Evolutionary conservation across 1,284 basidiomycete species (phyloP).

Genomic region (Jaminaea rosea): DNA sequence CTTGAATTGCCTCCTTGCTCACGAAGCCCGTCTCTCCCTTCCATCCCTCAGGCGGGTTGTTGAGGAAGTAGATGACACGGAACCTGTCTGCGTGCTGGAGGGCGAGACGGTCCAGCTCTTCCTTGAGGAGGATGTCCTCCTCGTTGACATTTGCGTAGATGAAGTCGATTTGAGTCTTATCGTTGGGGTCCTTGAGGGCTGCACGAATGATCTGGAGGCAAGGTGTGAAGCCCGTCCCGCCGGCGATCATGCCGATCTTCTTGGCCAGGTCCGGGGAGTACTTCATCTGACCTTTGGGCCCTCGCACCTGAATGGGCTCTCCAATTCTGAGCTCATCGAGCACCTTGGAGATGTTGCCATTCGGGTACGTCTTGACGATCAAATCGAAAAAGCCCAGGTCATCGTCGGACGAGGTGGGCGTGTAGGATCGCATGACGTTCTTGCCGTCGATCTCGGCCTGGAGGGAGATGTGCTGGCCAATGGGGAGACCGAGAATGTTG

Average conservation of each 20-base stretch:
- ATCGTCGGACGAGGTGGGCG: conserved; percentile 84
- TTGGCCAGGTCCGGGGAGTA: conserved; percentile 48
- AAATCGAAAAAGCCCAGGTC: conserved; percentile 89
- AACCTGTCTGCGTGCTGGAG: conserved; percentile 59
- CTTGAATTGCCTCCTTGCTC: conserved; percentile 80
- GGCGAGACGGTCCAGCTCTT: conserved; percentile 73
- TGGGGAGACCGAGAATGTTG: conserved; percentile 79
- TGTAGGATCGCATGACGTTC: conserved; percentile 81
- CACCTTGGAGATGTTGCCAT: conserved; percentile 89
- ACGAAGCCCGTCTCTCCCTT: conserved; percentile 83
- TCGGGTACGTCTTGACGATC: conserved; percentile 93
- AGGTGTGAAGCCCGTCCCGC: conserved; percentile 85
- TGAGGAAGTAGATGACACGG: conserved; percentile 77
- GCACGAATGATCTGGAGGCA: conserved; percentile 75
- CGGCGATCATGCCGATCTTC: conserved; percentile 87
- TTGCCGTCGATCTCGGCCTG: conserved; percentile 85
- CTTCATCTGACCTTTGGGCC: conserved; percentile 78
- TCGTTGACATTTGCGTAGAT: conserved; percentile 84
- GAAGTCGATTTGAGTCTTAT: conserved; percentile 78
- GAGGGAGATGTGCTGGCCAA: conserved; percentile 91
- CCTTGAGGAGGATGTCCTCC: conserved; percentile 59
- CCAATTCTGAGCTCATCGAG: conserved; percentile 57
- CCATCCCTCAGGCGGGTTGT: conserved; percentile 82
- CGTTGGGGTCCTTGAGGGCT: conserved; percentile 71
- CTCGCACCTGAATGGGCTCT: conserved; percentile 76